Evolutionary conservation across 805 yeast genomes (phyloP).

Genomic region (Metschnikowia gruessii): DNA sequence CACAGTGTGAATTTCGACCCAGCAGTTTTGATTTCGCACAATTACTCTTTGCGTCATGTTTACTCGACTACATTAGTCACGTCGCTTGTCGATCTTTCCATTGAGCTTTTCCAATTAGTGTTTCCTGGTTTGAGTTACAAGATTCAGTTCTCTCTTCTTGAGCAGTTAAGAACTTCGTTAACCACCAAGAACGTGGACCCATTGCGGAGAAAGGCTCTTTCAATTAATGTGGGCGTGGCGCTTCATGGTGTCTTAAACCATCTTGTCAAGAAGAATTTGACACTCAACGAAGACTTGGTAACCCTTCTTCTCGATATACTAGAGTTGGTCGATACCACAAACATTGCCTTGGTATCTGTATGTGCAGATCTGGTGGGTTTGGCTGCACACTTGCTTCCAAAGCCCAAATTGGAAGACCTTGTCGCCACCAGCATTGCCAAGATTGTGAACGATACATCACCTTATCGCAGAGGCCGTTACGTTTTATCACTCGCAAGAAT

Average conservation of each 20-base stretch:
- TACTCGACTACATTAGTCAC: constrained; percentile 31
- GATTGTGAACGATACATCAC: constrained; percentile 63
- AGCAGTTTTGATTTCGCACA: constrained; percentile 23
- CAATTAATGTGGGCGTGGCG: constrained; percentile 62
- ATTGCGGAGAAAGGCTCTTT: constrained; percentile 44
- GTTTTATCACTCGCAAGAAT: constrained; percentile 32
- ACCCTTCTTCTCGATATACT: constrained; percentile 50
- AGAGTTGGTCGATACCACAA: constrained; percentile 38
- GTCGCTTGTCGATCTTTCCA: constrained; percentile 66
- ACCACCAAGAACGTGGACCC: constrained; percentile 37
- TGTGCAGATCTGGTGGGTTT: constrained; percentile 61
- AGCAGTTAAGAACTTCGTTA: constrained; percentile 59
- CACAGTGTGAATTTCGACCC: constrained; percentile 38
- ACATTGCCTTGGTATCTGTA: constrained; percentile 41
- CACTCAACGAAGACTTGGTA: constrained; percentile 36
- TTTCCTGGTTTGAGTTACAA: constrained; percentile 72
- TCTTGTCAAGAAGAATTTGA: constrained; percentile 19
- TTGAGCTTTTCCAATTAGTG: constrained; percentile 67
- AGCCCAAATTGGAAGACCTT: constrained; percentile 25
- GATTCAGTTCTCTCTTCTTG: constrained; percentile 85
- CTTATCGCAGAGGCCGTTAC: constrained; percentile 52
- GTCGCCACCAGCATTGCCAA: constrained; percentile 45
- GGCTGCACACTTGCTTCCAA: constrained; percentile 27
- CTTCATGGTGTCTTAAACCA: constrained; percentile 48
- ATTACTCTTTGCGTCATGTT: constrained; percentile 25